Evolutionary conservation across 768 basidiomycete species (phyloP), one percentile per base, ranked within the genome.

Genomic region (Porphyrellus cyaneotinctus): DNA sequence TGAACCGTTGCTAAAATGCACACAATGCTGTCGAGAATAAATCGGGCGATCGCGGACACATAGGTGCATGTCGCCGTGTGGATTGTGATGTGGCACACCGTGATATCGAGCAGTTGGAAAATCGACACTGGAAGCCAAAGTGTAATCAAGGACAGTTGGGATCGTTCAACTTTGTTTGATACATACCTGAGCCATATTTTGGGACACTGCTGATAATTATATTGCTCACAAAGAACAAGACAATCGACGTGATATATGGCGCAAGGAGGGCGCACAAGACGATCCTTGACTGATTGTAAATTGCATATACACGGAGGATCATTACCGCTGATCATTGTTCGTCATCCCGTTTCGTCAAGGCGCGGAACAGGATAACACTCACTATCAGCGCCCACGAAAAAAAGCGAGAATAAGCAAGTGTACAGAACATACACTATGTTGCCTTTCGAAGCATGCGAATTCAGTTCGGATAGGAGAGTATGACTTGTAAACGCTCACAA

Each of bases 211-310:
- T 33, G 15, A 47, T 26, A 24, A 31, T 8, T n/a, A 31, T 12
- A 30, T 24, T 20, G 26, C 9, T 30, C 14, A 36, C 23, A 14
- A 43, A 14, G 14, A 45, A 20, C 10, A 55, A 2, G 28, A 26
- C 35, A 14, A 55, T 7, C 22, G 23, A 18, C 3, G 41, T 14
- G 11, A 22, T 14, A 24, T 46, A 55, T 6, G 47, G 14, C 41
- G 41, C 26, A 15, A 54, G 48, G 14, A 54, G 53, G 6, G 30
- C 15, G 10, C 30, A n/a, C 6, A 54, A 37, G 30, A 49, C 33
- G 30, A 50, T 26, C 42, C 36, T 50, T 20, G 53, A 50, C 24
- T 15, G 46, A 36, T 43, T 35, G 17, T 42, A 43, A n/a, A 47
- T 37, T 6, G 23, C 39, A 35, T 47, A 47, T n/a, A 37, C 36